Conservation (phyloP, 805 yeast genomes). For the Candida alai region DNA sequence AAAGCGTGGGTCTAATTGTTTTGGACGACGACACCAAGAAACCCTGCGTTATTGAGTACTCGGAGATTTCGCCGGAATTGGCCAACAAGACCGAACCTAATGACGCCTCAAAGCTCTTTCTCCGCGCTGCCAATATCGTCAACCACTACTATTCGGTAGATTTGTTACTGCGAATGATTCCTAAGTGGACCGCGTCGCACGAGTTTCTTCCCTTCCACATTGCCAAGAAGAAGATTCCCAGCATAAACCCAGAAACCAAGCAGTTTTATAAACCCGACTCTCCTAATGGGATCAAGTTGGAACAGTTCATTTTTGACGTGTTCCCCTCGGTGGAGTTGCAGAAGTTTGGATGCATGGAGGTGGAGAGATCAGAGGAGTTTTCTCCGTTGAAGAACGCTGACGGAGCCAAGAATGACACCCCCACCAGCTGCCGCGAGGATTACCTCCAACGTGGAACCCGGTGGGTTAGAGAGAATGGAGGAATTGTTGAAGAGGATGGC, state of each 20-base stretch:
- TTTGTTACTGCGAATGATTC: slow-evolving; percentile 56
- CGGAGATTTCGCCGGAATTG: slow-evolving; percentile 77
- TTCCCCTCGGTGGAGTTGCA: slow-evolving; percentile 70
- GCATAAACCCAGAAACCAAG: slow-evolving; percentile 45
- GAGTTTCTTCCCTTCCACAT: slow-evolving; percentile 84
- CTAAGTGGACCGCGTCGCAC: slow-evolving; percentile 66
- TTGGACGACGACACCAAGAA: slow-evolving; percentile 48
- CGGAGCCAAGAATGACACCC: slow-evolving; percentile 79
- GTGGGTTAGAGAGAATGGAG: slow-evolving; percentile 78
- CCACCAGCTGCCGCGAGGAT: slow-evolving; percentile 71
- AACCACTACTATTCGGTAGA: slow-evolving; percentile 90
- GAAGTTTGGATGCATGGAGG: slow-evolving; percentile 90
- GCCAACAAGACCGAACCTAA: slow-evolving; percentile 60
- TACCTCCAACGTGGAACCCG: slow-evolving; percentile 62
- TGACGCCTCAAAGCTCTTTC: slow-evolving; percentile 50
- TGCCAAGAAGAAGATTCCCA: slow-evolving; percentile 84
- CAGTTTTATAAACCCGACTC: slow-evolving; percentile 55
- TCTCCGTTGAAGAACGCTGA: slow-evolving; percentile 92
- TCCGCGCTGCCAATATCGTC: slow-evolving; percentile 95
- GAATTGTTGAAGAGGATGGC: slow-evolving; percentile 41
- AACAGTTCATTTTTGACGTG: slow-evolving; percentile 95
- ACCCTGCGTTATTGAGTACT: slow-evolving; percentile 94
- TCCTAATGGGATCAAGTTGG: slow-evolving; percentile 91
- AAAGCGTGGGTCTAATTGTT: slow-evolving; percentile 90
- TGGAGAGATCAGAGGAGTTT: slow-evolving; percentile 78